A percentile compares a stretch with the other conserved stretches of the same genome.
phyloP scores from a whole-genome alignment of 768 basidiomycete genomes.

The Lactarius pseudohatsudake region DNA sequence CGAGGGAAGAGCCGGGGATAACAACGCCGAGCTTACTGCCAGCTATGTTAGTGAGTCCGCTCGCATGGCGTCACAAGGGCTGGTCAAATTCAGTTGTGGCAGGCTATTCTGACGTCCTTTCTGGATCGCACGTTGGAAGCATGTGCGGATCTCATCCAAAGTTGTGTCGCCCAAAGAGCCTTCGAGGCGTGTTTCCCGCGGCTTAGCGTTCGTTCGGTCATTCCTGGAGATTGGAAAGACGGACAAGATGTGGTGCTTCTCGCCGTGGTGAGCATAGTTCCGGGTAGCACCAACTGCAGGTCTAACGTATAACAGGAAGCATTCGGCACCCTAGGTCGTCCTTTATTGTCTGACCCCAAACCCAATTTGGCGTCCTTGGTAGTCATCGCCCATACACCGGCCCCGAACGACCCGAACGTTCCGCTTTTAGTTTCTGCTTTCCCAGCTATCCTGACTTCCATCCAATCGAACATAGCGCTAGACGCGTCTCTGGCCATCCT shows the following conservation, averaged over 20 bases:
- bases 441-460: conserved; percentile 47
- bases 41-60: conserved; percentile 18
- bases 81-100: neutral
- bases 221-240: conserved; percentile 26
- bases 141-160: conserved; percentile 26
- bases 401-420: neutral
- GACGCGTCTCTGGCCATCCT: conserved; percentile 65
- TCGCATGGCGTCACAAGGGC: neutral
- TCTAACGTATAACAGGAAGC: conserved; percentile 14
- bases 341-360: conserved; percentile 23
- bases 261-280: conserved; percentile 26
- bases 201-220: conserved; percentile 14
- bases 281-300: neutral
- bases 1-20: conserved; percentile 5
- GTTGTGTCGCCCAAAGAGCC: conserved; percentile 21
- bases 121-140: conserved; percentile 23
- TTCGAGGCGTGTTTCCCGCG: conserved; percentile 27
- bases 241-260: conserved; percentile 25
- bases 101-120: conserved; percentile 26
- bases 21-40: conserved; percentile 14
- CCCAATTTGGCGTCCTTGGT: conserved; percentile 25
- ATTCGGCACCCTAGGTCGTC: conserved; percentile 17
- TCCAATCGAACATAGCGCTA: conserved; percentile 54
- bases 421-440: conserved; percentile 35
- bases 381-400: conserved; percentile 21